Evolutionary conservation across 768 basidiomycete species (phyloP).

Genomic region (Ramaria rubella): DNA sequence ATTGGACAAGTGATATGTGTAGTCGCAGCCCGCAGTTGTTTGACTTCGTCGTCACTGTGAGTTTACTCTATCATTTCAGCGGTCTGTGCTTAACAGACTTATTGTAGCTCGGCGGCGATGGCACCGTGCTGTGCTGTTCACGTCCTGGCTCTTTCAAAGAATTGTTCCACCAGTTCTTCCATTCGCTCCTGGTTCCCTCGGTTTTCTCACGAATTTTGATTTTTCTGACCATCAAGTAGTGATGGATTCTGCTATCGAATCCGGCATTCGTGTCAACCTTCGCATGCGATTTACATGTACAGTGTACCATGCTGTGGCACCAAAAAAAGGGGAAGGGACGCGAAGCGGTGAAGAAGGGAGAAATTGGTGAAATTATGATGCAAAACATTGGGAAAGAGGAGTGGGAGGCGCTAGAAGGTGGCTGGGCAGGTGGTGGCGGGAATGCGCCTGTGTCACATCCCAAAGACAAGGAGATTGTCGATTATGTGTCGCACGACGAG

Average conservation of each 20-base stretch:
- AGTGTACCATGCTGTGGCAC: constrained; percentile 84
- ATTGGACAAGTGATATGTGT: constrained; percentile 98
- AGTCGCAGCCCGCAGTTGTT: constrained; percentile 84
- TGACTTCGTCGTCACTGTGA: constrained; percentile 94
- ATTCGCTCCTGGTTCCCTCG: constrained; percentile 93
- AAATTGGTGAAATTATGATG: constrained; percentile 97
- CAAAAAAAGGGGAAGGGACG: constrained; percentile 59
- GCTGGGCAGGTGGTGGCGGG: constrained; percentile 43
- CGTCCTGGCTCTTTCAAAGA: constrained; percentile 97
- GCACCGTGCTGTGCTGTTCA: constrained; percentile 97
- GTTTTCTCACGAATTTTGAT: constrained; percentile 96
- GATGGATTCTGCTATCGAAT: constrained; percentile 82
- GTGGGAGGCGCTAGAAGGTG: constrained; percentile 94
- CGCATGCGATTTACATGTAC: constrained; percentile 99
- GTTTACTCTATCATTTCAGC: constrained; percentile 23
- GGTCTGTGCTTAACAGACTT: not conserved
- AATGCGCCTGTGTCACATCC: constrained; percentile 11
- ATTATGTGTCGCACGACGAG: constrained; percentile 96
- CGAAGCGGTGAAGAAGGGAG: constrained; percentile 86
- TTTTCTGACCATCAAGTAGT: constrained; percentile 79
- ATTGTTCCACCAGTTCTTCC: constrained; percentile 98
- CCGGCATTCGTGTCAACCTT: constrained; percentile 93
- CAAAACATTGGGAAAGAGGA: constrained; percentile 82
- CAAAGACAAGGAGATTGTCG: constrained; percentile 95
- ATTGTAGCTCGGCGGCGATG: constrained; percentile 88